A percentile compares a stretch with the other conserved stretches of the same genome.
Conservation (phyloP, 2,329 filamentous ascomycete species). For the Thermothelomyces thermophilus region DNA sequence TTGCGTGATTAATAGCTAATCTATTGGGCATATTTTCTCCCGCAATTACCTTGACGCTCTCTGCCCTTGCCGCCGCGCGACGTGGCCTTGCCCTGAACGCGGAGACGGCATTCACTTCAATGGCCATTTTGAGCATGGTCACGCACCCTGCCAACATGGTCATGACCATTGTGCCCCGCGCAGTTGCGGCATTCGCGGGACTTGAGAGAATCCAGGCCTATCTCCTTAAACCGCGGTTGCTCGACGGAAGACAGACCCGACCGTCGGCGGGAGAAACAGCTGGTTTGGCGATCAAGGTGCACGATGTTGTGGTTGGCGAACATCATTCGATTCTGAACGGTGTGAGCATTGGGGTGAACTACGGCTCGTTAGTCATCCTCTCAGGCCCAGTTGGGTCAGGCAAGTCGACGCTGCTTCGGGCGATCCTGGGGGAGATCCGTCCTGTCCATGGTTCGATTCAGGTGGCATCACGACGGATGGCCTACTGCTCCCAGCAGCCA, state of each 20-base stretch:
- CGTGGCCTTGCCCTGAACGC: constrained; percentile 26
- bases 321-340: constrained; percentile 19
- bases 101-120: constrained; percentile 36
- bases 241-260: neutral
- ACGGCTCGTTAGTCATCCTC: constrained; percentile 24
- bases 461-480: constrained; percentile 27
- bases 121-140: constrained; percentile 34
- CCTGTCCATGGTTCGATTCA: constrained; percentile 24
- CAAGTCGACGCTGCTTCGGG: constrained; percentile 27
- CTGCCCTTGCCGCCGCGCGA: constrained; percentile 25
- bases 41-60: constrained; percentile 33
- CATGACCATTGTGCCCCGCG: constrained; percentile 35
- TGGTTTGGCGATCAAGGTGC: neutral
- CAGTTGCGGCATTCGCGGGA: constrained; percentile 29
- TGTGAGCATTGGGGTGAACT: constrained; percentile 23
- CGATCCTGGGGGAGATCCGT: constrained; percentile 28
- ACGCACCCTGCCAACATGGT: constrained; percentile 40
- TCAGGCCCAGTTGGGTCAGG: constrained; percentile 28
- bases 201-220: constrained; percentile 36
- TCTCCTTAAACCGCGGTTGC: constrained; percentile 21
- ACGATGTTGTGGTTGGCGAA: neutral
- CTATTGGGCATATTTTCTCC: constrained; percentile 37
- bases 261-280: neutral
- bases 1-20: constrained; percentile 30
- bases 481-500: constrained; percentile 33